Evolutionary conservation across 176 grass and related monocot species (phyloP), one percentile per base, ranked within the genome.

Genomic region (Triticum timopheevii): DNA sequence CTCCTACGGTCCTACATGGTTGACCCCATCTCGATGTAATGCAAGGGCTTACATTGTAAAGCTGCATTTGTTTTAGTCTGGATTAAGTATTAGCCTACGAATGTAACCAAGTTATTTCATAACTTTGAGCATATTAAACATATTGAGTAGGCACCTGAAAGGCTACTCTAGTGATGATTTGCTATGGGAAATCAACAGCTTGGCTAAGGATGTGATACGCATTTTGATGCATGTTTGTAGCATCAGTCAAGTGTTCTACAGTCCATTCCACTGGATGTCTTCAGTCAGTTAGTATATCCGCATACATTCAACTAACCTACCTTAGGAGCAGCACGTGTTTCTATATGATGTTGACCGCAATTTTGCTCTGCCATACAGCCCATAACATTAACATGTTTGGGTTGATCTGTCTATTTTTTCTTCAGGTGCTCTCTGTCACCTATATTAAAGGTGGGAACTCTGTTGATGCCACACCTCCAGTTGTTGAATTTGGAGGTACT

Each of bases 401-500:
- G 13, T 76, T 85, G 30, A 83, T 77, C 6, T 83, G 9, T 56
- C 35, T 42, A n/a, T 78, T 71, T 89, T 78, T 4, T 62, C 28
- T 87, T 87, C 59, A 98, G 96, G 93, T 96, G 30, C 38, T 98
- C 35, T 90, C 92, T 3, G 92, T 91, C 80, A 98, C 93, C 42
- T 98, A 91, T 94, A 87, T 96, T 31, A 91, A 91, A 86, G 90
- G 92, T 91, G 92, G 88, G 13, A 77, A 72, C 65, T 73, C 78
- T 52, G 59, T 91, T 79, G 76, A 93, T 88, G 78, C 61, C 44
- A 94, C 82, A 25, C 96, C 96, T 70, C 17, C 77, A 52, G 27
- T 73, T 77, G 79, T 98, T 62, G 90, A 98, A 88, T 98, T 98
- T 54, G 96, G 96, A 50, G 96, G 93, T 56, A 98, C 96, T 80